Evolutionary conservation across 2,329 filamentous ascomycete species (phyloP).

Genomic region (Colletotrichum filicis): DNA sequence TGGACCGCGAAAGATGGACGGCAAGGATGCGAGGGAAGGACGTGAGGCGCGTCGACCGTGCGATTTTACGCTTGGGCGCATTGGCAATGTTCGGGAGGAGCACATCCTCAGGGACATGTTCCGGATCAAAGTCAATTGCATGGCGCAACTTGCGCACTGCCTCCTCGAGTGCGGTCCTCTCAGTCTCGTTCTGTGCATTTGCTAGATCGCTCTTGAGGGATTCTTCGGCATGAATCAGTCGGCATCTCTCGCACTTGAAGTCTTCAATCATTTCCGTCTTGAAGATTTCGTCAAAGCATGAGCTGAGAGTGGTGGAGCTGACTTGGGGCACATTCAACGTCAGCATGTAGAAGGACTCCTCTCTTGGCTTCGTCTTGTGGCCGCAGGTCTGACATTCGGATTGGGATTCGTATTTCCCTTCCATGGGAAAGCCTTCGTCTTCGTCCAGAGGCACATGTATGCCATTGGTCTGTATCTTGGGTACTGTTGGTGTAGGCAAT

Average conservation of each 20-base stretch:
- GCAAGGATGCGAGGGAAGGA: constrained; percentile 90
- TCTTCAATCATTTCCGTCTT: constrained; percentile 97
- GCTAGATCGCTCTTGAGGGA: constrained; percentile 69
- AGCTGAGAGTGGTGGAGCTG: constrained; percentile 81
- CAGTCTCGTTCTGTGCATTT: constrained; percentile 61
- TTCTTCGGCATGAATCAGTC: constrained; percentile 81
- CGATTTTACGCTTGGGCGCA: constrained; percentile 85
- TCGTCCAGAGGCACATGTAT: constrained; percentile 26
- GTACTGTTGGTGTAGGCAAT: constrained; percentile 24
- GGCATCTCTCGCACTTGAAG: constrained; percentile 94
- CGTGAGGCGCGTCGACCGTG: constrained; percentile 88
- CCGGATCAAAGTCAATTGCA: constrained; percentile 84
- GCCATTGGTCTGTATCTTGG: constrained; percentile 32
- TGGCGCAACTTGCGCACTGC: constrained; percentile 64
- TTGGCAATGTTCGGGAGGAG: constrained; percentile 77
- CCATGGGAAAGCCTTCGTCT: constrained; percentile 80
- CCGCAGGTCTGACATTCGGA: constrained; percentile 91
- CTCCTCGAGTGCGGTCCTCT: constrained; percentile 67
- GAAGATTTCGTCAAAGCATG: constrained; percentile 93
- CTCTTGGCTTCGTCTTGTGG: constrained; percentile 86
- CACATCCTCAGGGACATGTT: constrained; percentile 78
- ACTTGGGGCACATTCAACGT: constrained; percentile 92
- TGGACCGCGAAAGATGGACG: constrained; percentile 91
- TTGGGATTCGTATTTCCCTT: constrained; percentile 93
- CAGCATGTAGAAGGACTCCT: constrained; percentile 89